These are phyloP conservation scores for Xerocomus spinulosus DNA, from an alignment of 768 basidiomycete genomes.

Conservation along the genomic window DNA sequence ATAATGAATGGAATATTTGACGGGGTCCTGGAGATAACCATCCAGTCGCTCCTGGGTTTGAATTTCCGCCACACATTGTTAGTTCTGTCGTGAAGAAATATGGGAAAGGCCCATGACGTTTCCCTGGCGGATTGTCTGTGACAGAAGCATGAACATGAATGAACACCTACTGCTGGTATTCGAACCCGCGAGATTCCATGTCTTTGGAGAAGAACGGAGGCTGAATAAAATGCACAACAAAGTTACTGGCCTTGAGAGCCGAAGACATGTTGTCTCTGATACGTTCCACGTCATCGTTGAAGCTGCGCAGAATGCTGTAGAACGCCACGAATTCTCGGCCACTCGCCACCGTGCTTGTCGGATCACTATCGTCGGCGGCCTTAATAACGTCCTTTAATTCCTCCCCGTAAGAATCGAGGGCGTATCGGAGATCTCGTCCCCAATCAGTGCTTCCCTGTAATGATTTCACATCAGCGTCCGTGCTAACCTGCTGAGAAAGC, in stretches of 20 bases:
- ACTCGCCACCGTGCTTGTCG: not conserved
- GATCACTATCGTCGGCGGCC: no score
- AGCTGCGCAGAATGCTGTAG: not conserved
- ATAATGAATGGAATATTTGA: slow-evolving; percentile 14
- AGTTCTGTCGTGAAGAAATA: not conserved
- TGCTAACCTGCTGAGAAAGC: no score
- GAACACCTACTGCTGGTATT: not conserved
- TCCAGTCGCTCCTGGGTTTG: no score
- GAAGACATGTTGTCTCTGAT: not conserved
- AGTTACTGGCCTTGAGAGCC: not conserved
- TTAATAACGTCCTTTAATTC: not conserved
- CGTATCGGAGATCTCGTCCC: no score
- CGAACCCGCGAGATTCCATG: not conserved
- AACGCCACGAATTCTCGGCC: not conserved
- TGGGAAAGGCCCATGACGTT: not conserved
- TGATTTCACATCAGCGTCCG: no score
- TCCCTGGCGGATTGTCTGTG: not conserved
- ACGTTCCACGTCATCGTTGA: not conserved
- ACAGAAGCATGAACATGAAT: not conserved
- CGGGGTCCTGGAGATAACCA: no score
- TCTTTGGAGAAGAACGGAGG: not conserved
- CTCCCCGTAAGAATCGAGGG: not conserved
- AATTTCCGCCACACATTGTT: not conserved
- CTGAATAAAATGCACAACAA: not conserved
- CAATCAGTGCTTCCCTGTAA: no score